Percentiles rank a stretch among this genome's conserved stretches.
These are phyloP conservation scores for Barnettozyma sp. DNA, from an alignment of 805 yeast species.

Conservation along the genomic window DNA sequence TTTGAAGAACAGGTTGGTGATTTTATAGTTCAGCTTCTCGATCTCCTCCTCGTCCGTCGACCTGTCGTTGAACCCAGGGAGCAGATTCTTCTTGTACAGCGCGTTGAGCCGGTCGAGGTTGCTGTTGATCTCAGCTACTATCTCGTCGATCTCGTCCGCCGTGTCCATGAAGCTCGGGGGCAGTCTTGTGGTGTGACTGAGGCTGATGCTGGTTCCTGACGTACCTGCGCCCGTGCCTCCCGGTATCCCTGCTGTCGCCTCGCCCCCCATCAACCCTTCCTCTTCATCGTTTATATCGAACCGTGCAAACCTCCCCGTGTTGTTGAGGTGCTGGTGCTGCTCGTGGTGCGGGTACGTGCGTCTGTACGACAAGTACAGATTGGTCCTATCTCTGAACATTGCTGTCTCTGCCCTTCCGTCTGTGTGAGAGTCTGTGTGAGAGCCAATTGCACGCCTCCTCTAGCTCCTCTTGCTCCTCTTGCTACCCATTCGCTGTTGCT, in stretches of 20 bases:
- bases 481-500: background rate
- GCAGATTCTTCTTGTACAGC: slow-evolving; percentile 71
- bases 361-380: slow-evolving; percentile 79
- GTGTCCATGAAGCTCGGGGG: slow-evolving; percentile 77
- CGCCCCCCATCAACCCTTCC: slow-evolving; percentile 28
- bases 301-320: slow-evolving; percentile 14
- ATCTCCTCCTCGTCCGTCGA: slow-evolving; percentile 68
- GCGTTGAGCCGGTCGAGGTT: slow-evolving; percentile 56
- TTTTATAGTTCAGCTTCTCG: slow-evolving; percentile 66
- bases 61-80: slow-evolving; percentile 85
- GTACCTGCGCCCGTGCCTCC: too few relatives aligned
- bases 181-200: slow-evolving; percentile 61
- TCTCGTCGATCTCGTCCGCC: slow-evolving; percentile 61
- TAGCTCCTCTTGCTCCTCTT: too few relatives aligned
- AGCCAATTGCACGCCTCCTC: too few relatives aligned
- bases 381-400: slow-evolving; percentile 95
- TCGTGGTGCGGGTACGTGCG: slow-evolving; percentile 83
- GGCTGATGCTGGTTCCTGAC: slow-evolving; percentile 26
- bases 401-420: background rate
- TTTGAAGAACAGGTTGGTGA: slow-evolving; percentile 70
- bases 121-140: slow-evolving; percentile 43
- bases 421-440: too few relatives aligned
- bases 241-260: too few relatives aligned
- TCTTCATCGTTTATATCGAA: slow-evolving; percentile 27
- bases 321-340: slow-evolving; percentile 60